A percentile compares a stretch with the other conserved stretches of the same genome.
These are phyloP conservation scores for Castanea crenata DNA, from an alignment of 306 rosid species.

Conservation along the genomic window DNA sequence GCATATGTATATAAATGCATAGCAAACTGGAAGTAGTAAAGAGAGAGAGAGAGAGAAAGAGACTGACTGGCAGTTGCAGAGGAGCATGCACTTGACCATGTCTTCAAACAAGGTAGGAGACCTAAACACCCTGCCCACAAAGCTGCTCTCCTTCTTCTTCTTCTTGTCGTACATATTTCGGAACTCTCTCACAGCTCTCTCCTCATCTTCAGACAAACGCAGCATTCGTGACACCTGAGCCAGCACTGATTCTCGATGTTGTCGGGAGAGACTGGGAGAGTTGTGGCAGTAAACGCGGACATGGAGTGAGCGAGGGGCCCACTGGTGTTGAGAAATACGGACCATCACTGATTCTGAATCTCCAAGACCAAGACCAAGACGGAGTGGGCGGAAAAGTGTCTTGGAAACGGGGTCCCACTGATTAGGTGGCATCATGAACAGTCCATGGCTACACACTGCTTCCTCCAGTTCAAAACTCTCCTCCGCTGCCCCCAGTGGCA, in stretches of 20 bases:
- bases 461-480: constrained; percentile 29
- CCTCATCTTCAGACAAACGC: constrained; percentile 40
- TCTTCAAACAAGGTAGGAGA: constrained; percentile 57
- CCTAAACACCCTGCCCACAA: constrained; percentile 45
- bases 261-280: constrained; percentile 8
- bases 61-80: constrained; percentile 51
- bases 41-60: not conserved
- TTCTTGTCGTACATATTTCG: not conserved
- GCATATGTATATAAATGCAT: too few relatives aligned
- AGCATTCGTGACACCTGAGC: constrained; percentile 45
- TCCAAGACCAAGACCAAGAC: constrained; percentile 16
- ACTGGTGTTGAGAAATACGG: constrained; percentile 22
- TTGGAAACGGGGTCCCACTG: constrained; percentile 50
- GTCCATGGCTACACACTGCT: constrained; percentile 55
- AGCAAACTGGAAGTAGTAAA: too few relatives aligned
- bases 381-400: constrained; percentile 45
- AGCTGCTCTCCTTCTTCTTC: constrained; percentile 3
- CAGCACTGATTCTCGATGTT: constrained; percentile 23
- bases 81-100: constrained; percentile 58
- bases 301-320: not conserved
- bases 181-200: constrained; percentile 32
- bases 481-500: constrained; percentile 27
- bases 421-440: constrained; percentile 65
- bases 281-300: constrained; percentile 18
- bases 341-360: constrained; percentile 24